Base-by-base conservation (phyloP, 768 basidiomycete species). In the Lentinula sp. region DNA sequence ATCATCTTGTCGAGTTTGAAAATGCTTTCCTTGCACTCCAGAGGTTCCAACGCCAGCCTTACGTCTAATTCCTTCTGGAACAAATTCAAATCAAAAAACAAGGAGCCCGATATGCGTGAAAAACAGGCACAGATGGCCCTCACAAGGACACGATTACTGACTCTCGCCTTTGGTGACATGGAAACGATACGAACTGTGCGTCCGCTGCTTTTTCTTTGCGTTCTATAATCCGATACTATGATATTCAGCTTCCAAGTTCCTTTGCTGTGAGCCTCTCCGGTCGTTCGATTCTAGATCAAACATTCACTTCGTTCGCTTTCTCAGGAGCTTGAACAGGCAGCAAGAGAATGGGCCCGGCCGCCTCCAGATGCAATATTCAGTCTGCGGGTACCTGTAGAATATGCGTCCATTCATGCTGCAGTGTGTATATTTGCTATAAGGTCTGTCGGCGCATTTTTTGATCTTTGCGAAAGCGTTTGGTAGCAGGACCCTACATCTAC, bases 331-430 rank as follows among this genome's bases (percentile, higher is more conserved):
- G 90, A 91, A 66, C 82, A 80, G 32, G 80, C 88, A 51, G 92
- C 91, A 10, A 80, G 88, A 68, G 90, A 92, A 61, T 94, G 92
- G 92, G 84, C 87, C 28, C 92, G 91, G 67, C 91, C 91, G 12
- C 90, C 92, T 15, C 89, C 91, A 57, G 90, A 88, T 70, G 87
- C 84, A 43, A 73, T 80, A 49, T 90, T 93, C 76, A 79, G 81
- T 63, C 75, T 94, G 60, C 88, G 92, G 28, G 84, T 93, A 0
- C 92, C 92, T 2, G 87, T 91, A n/a, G 92, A 94, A 72, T 93
- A 82, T 73, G 92, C 90, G 1, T 91, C 91, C 32, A 79, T 91
- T 36, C 87, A 90, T 67, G 91, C 92, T 57, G 86, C 91, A 51
- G 91, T 93, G 69, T 69, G 89, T 77, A 18, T 55, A 32, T 23